Conservation (phyloP, 352 stramenopile genomes). For the Phytophthora pistaciae region DNA sequence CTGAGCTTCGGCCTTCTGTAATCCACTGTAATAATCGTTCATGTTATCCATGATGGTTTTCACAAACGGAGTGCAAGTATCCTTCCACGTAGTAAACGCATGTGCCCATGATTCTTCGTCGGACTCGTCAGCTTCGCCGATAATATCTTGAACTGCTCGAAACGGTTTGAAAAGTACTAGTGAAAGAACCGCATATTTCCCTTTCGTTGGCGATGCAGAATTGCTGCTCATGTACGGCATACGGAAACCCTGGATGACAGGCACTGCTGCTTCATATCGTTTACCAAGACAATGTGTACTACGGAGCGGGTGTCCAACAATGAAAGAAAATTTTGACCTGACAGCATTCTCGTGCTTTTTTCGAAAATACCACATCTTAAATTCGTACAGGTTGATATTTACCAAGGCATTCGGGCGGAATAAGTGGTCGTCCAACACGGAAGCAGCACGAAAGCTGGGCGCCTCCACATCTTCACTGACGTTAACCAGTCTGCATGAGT, state of each 20-base stretch:
- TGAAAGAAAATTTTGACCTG: neutral
- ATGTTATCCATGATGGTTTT: constrained; percentile 10
- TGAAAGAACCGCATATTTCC: neutral
- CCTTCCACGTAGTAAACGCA: constrained; percentile 1
- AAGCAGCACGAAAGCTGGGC: neutral
- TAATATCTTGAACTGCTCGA: neutral
- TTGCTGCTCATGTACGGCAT: neutral
- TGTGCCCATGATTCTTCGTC: neutral
- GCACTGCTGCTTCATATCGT: neutral
- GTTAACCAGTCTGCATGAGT: neutral
- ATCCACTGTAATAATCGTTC: constrained; percentile 2
- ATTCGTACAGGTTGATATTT: neutral
- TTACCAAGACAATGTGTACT: neutral
- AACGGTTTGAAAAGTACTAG: constrained; percentile 7
- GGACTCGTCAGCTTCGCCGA: neutral
- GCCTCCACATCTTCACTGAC: neutral
- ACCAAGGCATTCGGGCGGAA: neutral
- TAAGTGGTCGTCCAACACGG: constrained; percentile 6
- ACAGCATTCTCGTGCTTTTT: neutral
- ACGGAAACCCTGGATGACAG: neutral
- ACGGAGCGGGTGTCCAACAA: neutral
- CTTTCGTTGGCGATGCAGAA: neutral
- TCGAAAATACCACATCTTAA: constrained; percentile 4
- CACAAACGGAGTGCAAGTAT: neutral
- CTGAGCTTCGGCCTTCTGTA: neutral